Conservation (phyloP, 2,329 filamentous ascomycete genomes). For the Ophiostoma ips region DNA sequence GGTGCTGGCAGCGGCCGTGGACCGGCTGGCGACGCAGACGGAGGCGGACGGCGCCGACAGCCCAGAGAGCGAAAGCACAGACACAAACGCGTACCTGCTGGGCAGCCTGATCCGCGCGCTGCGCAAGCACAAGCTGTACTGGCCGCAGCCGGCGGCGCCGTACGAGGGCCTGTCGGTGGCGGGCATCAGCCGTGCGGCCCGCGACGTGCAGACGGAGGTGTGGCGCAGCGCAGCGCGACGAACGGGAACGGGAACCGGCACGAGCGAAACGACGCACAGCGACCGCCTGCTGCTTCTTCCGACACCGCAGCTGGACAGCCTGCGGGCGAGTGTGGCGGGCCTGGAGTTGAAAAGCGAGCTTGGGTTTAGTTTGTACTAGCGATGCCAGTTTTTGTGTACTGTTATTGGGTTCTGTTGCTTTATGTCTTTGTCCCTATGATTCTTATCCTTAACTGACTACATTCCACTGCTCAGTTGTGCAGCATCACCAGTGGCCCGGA, state of each 20-base stretch:
- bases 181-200: slow-evolving; percentile 14
- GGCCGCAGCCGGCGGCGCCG: slow-evolving; percentile 17
- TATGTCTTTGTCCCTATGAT: too few species aligned
- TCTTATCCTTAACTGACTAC: neutral
- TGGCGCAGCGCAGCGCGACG: slow-evolving; percentile 12
- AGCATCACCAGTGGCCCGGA: too few species aligned
- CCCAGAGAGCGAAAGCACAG: too few species aligned
- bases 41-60: slow-evolving; percentile 11
- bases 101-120: slow-evolving; percentile 20
- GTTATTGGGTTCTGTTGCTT: too few species aligned
- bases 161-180: slow-evolving; percentile 17
- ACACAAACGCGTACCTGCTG: slow-evolving; percentile 18
- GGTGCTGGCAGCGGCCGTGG: slow-evolving; percentile 15
- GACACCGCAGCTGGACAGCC: slow-evolving; percentile 10
- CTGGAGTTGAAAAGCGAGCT: slow-evolving; percentile 19
- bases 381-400: neutral
- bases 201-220: slow-evolving; percentile 15
- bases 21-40: slow-evolving; percentile 11
- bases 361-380: slow-evolving; percentile 18
- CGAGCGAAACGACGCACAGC: slow-evolving; percentile 7
- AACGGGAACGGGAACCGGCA: too few species aligned
- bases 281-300: slow-evolving; percentile 12
- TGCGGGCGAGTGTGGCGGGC: slow-evolving; percentile 15
- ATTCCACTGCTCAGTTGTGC: too few species aligned
- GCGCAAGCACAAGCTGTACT: slow-evolving; percentile 14